A percentile compares a stretch with the other conserved stretches of the same genome.
Evolutionary conservation across 106 monocot genomes (phyloP).

Genomic region (Cymbidium sinense): DNA sequence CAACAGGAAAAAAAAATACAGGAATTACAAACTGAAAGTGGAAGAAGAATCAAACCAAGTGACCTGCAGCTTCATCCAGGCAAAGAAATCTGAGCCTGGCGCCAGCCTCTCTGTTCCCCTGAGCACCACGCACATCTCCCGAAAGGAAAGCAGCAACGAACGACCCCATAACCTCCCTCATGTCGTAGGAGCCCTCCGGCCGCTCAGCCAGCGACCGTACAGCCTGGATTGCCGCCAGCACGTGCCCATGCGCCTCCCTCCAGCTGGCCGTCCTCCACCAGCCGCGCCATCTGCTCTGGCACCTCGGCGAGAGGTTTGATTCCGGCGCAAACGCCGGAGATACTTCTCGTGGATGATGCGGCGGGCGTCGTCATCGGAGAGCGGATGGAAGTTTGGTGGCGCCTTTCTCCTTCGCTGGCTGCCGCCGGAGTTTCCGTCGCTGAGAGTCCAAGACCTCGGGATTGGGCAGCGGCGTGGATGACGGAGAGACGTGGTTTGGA

Average conservation of each 20-base stretch:
- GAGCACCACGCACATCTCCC: constrained; percentile 94
- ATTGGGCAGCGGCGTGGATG: constrained; percentile 5
- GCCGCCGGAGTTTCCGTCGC: constrained; percentile 35
- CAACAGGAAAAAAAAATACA: not conserved
- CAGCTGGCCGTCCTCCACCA: constrained; percentile 53
- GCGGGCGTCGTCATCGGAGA: constrained; percentile 82
- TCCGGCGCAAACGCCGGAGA: constrained; percentile 71
- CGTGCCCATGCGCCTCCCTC: constrained; percentile 77
- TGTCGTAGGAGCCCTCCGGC: constrained; percentile 47
- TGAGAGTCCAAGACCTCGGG: constrained; percentile 44
- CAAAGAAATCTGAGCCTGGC: constrained; percentile 87
- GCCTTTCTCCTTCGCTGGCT: not conserved
- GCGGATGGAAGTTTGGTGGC: constrained; percentile 11
- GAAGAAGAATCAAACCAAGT: not conserved
- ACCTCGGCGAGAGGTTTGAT: constrained; percentile 60
- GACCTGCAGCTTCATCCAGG: constrained; percentile 98
- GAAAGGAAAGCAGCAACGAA: constrained; percentile 70
- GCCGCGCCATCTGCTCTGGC: constrained; percentile 81
- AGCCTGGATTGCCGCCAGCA: constrained; percentile 55
- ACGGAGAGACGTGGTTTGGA: constrained; percentile 3
- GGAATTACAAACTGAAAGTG: not conserved
- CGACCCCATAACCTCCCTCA: constrained; percentile 66
- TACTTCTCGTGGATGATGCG: constrained; percentile 61
- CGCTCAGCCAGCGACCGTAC: constrained; percentile 53
- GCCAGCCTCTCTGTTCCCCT: constrained; percentile 80